These are phyloP conservation scores for Pyrenophora tritici-repentis DNA, from an alignment of 2,329 filamentous ascomycete species.

Conservation along the genomic window DNA sequence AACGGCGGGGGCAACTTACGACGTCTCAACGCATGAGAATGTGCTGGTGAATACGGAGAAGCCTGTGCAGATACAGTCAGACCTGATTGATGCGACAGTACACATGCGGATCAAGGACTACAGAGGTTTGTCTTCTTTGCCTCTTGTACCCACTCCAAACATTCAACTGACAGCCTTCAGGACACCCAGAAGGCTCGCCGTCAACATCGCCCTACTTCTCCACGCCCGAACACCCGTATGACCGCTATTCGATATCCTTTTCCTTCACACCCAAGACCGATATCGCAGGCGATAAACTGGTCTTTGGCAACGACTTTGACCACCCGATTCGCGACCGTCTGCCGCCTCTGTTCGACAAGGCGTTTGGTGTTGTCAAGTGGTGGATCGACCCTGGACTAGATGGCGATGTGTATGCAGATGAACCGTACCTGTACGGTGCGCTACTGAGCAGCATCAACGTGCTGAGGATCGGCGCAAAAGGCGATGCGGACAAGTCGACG, in stretches of 20 bases:
- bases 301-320: conserved; percentile 97
- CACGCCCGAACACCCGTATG: conserved; percentile 68
- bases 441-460: conserved; percentile 80
- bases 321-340: conserved; percentile 83
- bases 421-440: conserved; percentile 83
- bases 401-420: conserved; percentile 85
- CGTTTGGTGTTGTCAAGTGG: conserved; percentile 85
- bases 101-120: conserved; percentile 75
- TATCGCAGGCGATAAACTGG: conserved; percentile 72
- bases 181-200: conserved; percentile 74
- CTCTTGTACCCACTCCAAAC: background rate
- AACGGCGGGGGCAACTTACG: conserved; percentile 79
- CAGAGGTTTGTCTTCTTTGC: conserved; percentile 44
- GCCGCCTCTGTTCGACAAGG: conserved; percentile 83
- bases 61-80: conserved; percentile 65
- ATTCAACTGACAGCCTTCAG: conserved; percentile 44
- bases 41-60: conserved; percentile 75
- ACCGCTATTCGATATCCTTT: conserved; percentile 86
- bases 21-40: conserved; percentile 70
- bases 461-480: conserved; percentile 65
- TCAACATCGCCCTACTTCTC: conserved; percentile 77
- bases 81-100: conserved; percentile 68
- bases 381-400: conserved; percentile 90
- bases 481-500: conserved; percentile 27
- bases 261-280: conserved; percentile 72